phyloP scores from a whole-genome alignment of 805 yeast species.

The Starmerella bacillaris region DNA sequence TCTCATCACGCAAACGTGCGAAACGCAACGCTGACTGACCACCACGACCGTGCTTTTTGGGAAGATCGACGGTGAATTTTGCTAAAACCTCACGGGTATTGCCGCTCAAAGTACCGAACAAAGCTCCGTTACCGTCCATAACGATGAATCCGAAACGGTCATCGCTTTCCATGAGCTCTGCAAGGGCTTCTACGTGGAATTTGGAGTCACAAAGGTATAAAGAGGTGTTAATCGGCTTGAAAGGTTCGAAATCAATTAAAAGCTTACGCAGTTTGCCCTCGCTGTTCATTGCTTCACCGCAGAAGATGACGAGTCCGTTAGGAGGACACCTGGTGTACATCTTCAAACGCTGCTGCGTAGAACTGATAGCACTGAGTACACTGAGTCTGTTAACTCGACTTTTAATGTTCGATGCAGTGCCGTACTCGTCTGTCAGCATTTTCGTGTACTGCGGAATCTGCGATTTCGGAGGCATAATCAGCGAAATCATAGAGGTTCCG shows the following conservation, averaged over 20 bases:
- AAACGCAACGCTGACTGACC: constrained; percentile 99
- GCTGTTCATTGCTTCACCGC: constrained; percentile 95
- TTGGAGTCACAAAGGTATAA: constrained; percentile 90
- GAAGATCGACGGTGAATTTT: constrained; percentile 91
- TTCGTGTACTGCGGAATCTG: constrained; percentile 77
- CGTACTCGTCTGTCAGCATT: constrained; percentile 94
- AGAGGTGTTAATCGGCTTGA: constrained; percentile 97
- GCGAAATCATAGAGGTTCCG: constrained; percentile 97
- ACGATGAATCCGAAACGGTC: constrained; percentile 94
- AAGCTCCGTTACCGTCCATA: constrained; percentile 98
- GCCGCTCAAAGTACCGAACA: constrained; percentile 89
- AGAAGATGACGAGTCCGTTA: constrained; percentile 87
- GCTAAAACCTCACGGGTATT: constrained; percentile 92
- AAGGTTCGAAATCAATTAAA: constrained; percentile 94
- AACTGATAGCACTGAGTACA: constrained; percentile 89
- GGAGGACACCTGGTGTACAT: constrained; percentile 77
- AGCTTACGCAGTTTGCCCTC: constrained; percentile 96
- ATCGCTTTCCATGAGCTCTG: constrained; percentile 86
- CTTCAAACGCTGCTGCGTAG: constrained; percentile 92
- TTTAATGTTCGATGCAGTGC: constrained; percentile 95
- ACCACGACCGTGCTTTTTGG: constrained; percentile 99
- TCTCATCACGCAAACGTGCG: constrained; percentile 95
- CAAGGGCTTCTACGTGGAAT: constrained; percentile 91
- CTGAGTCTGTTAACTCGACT: constrained; percentile 94
- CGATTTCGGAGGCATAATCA: constrained; percentile 87